Base-by-base conservation (phyloP, 306 rosid species). In the Echinosophora koreensis region DNA sequence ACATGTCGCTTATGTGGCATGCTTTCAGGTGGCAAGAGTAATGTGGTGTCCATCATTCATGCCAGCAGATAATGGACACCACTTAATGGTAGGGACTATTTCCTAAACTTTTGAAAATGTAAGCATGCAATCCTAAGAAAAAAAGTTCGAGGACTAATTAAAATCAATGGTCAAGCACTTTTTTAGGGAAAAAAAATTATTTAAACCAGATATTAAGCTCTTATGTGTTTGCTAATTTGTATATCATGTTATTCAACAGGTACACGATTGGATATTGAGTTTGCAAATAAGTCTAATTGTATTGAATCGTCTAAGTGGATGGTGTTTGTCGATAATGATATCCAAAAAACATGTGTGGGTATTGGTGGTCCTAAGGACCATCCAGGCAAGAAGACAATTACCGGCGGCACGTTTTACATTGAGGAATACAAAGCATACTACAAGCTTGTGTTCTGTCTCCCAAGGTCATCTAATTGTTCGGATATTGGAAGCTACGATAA, bases 401-500 rank as follows among this genome's bases (percentile, higher is more conserved):
- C 7, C 10, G 83, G n/a, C n/a, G n/a, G 83, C 2, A 39, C 3
- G 0, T 79, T 79, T 3, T 5, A 5, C 28, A 71, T 79, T 52
- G 8, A 79, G 50, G 51, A 37, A 6, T 12, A 27, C 14, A 0
- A 0, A 8, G 0, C n/a, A 2, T 22, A 46, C 1, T 55, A 68
- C 28, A 30, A 28, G 60, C 60, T 68, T 17, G 51, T 13, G 38
- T 80, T 80, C 38, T 64, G 83, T 42, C 32, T n/a, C 8, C 0
- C 3, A 0, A 61, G 34, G 0, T 16, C 78, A 0, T 12, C 55
- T 0, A 18, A 41, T 71, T 71, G 73, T 71, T 39, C 30, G 37
- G 78, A 71, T 52, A 30, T 79, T 71, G 83, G 78, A 0, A 71
- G 61, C 9, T 77, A 1, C 30, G 56, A 63, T n/a, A 30, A 62